Evolutionary conservation across 306 rosid genomes (phyloP).

Genomic region (Cicer yamashitae): DNA sequence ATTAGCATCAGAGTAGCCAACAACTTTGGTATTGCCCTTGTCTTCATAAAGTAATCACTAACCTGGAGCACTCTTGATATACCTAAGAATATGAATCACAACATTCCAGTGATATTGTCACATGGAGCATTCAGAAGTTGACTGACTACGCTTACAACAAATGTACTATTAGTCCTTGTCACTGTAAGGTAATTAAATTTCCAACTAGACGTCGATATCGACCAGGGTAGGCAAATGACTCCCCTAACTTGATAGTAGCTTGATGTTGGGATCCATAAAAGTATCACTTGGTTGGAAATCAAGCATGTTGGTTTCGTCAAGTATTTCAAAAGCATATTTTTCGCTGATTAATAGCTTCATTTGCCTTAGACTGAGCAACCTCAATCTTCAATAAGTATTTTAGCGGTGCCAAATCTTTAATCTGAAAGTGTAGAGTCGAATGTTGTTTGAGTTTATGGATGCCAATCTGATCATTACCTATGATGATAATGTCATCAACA

Average conservation of each 20-base stretch:
- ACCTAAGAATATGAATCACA: not conserved
- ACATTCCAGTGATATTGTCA: not conserved
- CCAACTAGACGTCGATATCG: not conserved
- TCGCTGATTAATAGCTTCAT: too few species aligned
- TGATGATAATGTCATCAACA: not conserved
- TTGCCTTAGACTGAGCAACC: not conserved
- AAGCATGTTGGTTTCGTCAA: not conserved
- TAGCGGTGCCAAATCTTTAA: not conserved
- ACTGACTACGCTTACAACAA: not conserved
- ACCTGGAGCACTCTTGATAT: not conserved
- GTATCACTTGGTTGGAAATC: too few species aligned
- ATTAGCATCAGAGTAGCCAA: not conserved
- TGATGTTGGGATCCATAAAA: not conserved
- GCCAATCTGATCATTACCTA: not conserved
- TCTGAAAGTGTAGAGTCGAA: not conserved
- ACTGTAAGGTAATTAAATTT: not conserved
- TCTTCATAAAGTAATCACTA: not conserved
- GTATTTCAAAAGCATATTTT: not conserved
- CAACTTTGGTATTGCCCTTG: not conserved
- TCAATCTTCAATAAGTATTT: not conserved
- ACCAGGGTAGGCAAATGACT: not conserved
- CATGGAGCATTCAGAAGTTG: not conserved
- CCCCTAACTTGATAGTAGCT: not conserved
- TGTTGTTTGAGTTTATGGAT: not conserved
- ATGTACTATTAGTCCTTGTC: not conserved